Evolutionary conservation across 306 rosid genomes (phyloP).

Genomic region (Fagus sylvatica): DNA sequence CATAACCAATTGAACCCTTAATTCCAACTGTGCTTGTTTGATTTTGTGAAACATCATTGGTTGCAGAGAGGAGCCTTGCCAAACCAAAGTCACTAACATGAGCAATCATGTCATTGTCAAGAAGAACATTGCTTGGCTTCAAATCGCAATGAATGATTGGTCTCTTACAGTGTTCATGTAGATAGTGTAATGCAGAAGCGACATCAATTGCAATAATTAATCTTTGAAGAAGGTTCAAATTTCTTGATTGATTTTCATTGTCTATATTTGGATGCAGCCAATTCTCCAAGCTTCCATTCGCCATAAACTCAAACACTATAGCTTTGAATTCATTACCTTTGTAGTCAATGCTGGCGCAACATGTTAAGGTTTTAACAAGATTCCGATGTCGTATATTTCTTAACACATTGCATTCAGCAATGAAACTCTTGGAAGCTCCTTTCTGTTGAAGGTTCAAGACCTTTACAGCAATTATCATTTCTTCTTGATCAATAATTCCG

Average conservation of each 20-base stretch:
- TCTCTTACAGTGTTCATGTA: constrained; percentile 12
- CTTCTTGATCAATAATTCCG: too few species aligned
- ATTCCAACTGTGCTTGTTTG: constrained; percentile 25
- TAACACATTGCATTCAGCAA: constrained; percentile 17
- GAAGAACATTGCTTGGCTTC: constrained; percentile 28
- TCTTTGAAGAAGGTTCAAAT: constrained; percentile 17
- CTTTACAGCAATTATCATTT: too few species aligned
- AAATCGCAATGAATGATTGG: constrained; percentile 17
- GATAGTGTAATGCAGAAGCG: constrained; percentile 23
- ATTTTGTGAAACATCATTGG: background rate
- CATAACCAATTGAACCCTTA: constrained; percentile 15
- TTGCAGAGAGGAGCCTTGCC: constrained; percentile 19
- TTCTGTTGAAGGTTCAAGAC: too few species aligned
- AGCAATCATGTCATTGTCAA: constrained; percentile 17
- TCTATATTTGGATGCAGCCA: constrained; percentile 18
- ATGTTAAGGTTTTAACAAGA: constrained; percentile 29
- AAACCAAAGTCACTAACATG: constrained; percentile 34
- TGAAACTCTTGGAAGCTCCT: constrained; percentile 28
- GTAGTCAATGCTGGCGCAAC: constrained; percentile 26
- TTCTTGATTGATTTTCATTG: background rate
- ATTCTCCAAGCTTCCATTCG: constrained; percentile 33
- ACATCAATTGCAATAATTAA: constrained; percentile 25
- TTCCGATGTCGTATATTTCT: constrained; percentile 30
- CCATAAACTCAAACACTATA: constrained; percentile 31
- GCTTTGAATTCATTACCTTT: constrained; percentile 38